These are phyloP conservation scores for Leccinum broughii DNA, from an alignment of 768 basidiomycete species.

Conservation along the genomic window DNA sequence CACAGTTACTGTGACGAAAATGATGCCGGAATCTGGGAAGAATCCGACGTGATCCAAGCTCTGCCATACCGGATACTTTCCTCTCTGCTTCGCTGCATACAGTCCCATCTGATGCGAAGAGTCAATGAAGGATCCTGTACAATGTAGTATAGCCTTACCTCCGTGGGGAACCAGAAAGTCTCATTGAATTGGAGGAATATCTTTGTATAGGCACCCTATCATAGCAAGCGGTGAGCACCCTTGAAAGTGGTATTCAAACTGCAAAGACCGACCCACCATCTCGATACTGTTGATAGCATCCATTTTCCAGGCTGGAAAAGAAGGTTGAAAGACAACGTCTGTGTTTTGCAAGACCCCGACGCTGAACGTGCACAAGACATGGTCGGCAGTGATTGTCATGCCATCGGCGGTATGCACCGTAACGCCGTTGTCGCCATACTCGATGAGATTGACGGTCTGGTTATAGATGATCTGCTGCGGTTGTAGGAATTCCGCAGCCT, in stretches of 20 bases:
- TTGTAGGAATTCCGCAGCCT: slow-evolving; percentile 48
- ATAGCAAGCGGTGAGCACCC: no score
- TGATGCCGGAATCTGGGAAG: slow-evolving; percentile 58
- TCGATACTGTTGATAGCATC: no score
- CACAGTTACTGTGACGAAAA: slow-evolving; percentile 32
- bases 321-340: slow-evolving; percentile 57
- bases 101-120: slow-evolving; percentile 37
- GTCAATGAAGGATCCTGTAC: background rate
- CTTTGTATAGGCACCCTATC: no score
- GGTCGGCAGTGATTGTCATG: slow-evolving; percentile 47
- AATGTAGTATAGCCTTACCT: slow-evolving; percentile 26
- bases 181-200: no score
- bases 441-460: slow-evolving; percentile 48
- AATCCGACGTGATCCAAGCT: slow-evolving; percentile 58
- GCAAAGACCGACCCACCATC: no score
- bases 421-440: slow-evolving; percentile 47
- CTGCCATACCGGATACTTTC: slow-evolving; percentile 69
- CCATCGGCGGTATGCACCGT: slow-evolving; percentile 49
- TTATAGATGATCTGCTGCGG: slow-evolving; percentile 49
- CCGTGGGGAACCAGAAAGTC: slow-evolving; percentile 50
- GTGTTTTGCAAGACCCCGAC: slow-evolving; percentile 67
- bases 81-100: slow-evolving; percentile 58
- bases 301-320: slow-evolving; percentile 38
- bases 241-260: no score
- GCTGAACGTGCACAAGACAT: slow-evolving; percentile 68